phyloP scores from a whole-genome alignment of 2,329 filamentous ascomycete species.

The Coniella lustricola region DNA sequence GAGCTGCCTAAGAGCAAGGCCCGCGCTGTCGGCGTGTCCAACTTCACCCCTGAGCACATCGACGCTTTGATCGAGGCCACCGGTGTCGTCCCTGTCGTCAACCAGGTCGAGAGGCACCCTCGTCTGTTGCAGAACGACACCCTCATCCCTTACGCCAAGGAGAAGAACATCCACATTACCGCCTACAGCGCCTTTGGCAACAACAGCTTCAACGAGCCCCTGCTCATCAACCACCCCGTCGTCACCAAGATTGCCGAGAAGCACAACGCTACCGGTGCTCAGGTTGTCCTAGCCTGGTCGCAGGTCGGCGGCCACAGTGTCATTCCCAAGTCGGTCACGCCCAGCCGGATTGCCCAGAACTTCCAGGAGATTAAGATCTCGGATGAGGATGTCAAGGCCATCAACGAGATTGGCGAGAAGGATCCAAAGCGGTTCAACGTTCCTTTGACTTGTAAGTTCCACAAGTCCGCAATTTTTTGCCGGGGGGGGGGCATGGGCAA shows the following conservation, averaged over 20 bases:
- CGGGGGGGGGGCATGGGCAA: too few species aligned
- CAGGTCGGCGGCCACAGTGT: constrained; percentile 57
- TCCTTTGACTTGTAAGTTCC: constrained; percentile 36
- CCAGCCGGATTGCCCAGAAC: constrained; percentile 61
- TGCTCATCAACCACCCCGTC: constrained; percentile 50
- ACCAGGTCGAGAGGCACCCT: constrained; percentile 65
- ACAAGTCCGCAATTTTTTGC: too few species aligned
- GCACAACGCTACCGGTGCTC: constrained; percentile 36
- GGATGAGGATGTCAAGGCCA: constrained; percentile 50
- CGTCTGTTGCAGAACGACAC: constrained; percentile 49
- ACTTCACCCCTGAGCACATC: constrained; percentile 58
- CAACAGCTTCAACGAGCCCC: constrained; percentile 37
- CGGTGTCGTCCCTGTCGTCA: constrained; percentile 53
- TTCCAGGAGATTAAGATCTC: constrained; percentile 59
- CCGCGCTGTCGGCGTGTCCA: constrained; percentile 65
- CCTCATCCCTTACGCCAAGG: constrained; percentile 52
- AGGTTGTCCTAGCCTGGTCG: constrained; percentile 51
- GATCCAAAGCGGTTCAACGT: constrained; percentile 36
- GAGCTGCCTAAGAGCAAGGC: constrained; percentile 51
- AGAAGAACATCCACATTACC: constrained; percentile 60
- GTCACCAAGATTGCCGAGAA: constrained; percentile 50
- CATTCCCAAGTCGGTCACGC: constrained; percentile 68
- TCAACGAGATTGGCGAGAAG: constrained; percentile 54
- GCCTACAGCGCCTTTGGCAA: constrained; percentile 54
- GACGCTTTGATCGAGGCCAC: constrained; percentile 49